Base-by-base conservation (phyloP, 345 rosid species). In the Punica granatum region DNA sequence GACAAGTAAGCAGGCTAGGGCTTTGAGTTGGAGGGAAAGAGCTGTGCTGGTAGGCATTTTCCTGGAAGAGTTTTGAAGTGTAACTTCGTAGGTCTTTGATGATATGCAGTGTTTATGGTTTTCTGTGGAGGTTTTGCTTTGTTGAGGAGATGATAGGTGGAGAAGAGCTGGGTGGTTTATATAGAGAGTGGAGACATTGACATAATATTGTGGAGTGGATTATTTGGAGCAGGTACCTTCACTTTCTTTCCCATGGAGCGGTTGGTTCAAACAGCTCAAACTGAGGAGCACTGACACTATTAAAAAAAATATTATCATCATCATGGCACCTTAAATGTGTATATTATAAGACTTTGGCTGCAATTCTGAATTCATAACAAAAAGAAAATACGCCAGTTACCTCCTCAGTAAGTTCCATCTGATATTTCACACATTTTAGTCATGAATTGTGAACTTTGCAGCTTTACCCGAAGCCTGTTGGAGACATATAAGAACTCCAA, bases 391-490 rank as follows among this genome's bases (percentile, higher is more conserved):
- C 10, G 8, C 28, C 11, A 62, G 26, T 13, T 58, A 34, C 43
- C 39, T 60, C 3, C 16, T 1, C 12, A 7, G 8, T 48, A 25
- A 25, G 60, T 26, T 54, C 31, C 18, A 11, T 19, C 18, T 4
- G 48, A 18, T 1, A 19, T 19, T 49, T 44, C 49, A 10, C 49
- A 44, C 13, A 13, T 69, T 70, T 60, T 67, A 72, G 53, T 72
- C 66, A 33, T 42, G 46, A 48, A 85, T 60, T 26, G 32, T 23
- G 74, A 80, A 80, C 43, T 41, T 70, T 36, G 84, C 74, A 58
- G 79, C 74, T 74, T 54, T 58, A 15, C 78, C 79, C 41, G 82
- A 71, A 53, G 77, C 79, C 86, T 80, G 84, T 56, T 13, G 71
- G 63, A 33, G 39, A 69, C 53, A 41, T 19, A 37, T n/a, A 3